Percentiles rank a stretch among this genome's conserved stretches.
These are phyloP conservation scores for Talaromyces sp. DNA, from an alignment of 2,329 filamentous ascomycete species.

Conservation along the genomic window DNA sequence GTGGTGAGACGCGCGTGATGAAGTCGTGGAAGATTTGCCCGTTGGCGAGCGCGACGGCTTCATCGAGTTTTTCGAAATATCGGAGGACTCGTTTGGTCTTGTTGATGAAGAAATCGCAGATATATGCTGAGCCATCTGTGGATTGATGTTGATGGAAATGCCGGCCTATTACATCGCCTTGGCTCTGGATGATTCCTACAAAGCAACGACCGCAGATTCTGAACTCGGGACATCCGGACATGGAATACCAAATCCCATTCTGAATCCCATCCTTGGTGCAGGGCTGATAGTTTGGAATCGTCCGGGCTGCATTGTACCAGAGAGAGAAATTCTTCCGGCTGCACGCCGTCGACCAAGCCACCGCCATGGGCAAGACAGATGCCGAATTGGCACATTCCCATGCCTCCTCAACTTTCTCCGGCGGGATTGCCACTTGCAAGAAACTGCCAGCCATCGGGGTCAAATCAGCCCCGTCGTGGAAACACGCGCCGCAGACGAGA, in stretches of 20 bases:
- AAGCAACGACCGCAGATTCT: conserved; percentile 5
- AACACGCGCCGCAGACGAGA: conserved; percentile 7
- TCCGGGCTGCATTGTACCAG: conserved; percentile 8
- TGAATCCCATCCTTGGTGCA: conserved; percentile 6
- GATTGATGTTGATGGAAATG: conserved; percentile 3
- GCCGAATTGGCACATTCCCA: conserved; percentile 7
- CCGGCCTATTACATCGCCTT: background rate
- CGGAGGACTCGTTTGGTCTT: background rate
- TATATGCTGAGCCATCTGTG: background rate
- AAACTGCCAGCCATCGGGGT: conserved; percentile 5
- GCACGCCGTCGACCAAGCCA: conserved; percentile 6
- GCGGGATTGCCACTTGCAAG: conserved; percentile 1
- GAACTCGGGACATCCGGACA: conserved; percentile 2
- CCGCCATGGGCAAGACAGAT: background rate
- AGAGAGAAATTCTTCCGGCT: conserved; percentile 1
- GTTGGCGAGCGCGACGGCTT: background rate
- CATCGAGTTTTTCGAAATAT: conserved; percentile 5
- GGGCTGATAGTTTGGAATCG: background rate
- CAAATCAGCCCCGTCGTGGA: conserved; percentile 7
- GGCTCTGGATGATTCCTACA: conserved; percentile 1
- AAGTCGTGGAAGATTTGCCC: conserved; percentile 8
- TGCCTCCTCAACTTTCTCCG: background rate
- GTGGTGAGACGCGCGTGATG: background rate
- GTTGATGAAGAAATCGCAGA: conserved; percentile 4
- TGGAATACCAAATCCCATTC: conserved; percentile 6